Base-by-base conservation (phyloP, 768 basidiomycete species). In the Leccinum subgranulosum region DNA sequence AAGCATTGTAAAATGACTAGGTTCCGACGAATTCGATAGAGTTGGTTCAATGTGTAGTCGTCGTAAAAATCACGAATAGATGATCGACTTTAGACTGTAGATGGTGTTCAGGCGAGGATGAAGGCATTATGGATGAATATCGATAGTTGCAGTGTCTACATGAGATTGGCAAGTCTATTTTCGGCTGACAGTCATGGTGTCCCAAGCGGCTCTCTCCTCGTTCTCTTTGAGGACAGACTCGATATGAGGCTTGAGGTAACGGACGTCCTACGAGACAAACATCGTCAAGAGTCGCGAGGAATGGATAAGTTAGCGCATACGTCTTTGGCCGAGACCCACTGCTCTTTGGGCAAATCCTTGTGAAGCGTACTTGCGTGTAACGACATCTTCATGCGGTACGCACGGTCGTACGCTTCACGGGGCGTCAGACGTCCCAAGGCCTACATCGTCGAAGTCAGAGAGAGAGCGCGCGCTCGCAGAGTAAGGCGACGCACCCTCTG, bases 241-340 rank as follows among this genome's bases (percentile, higher is more conserved):
- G 41, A 98, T 84, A 71, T 88, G 83, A 28, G 91, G 88, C 60
- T 79, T 81, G 65, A 98, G 85, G 82, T 97, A 98, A 57, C 94
- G 90, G 61, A 82, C 73, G 72, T 98, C 96, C 96, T 98, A 74
- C 23, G 43, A 51, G 12, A 46, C 49, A 17, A 56, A 47, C 59
- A 59, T 59, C 31, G 57, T 61, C 28, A 9, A 58, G 21, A 56
- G 53, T 61, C 25, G 59, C 7, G 49, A 33, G 28, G 6, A 14
- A 33, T 17, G 41, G n/a, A n/a, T 19, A 19, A 34, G 3, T 25
- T 21, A 56, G 17, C 12, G 57, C 84, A 50, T 66, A 97, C 96
- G 75, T 97, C 88, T 60, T 83, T 81, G 2, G 83, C 76, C 58
- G 81, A 83, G 50, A 81, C 77, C 93, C 92, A 94, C 70, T 93